Conservation (phyloP, 768 basidiomycete species). For the Pulveroboletus frians region DNA sequence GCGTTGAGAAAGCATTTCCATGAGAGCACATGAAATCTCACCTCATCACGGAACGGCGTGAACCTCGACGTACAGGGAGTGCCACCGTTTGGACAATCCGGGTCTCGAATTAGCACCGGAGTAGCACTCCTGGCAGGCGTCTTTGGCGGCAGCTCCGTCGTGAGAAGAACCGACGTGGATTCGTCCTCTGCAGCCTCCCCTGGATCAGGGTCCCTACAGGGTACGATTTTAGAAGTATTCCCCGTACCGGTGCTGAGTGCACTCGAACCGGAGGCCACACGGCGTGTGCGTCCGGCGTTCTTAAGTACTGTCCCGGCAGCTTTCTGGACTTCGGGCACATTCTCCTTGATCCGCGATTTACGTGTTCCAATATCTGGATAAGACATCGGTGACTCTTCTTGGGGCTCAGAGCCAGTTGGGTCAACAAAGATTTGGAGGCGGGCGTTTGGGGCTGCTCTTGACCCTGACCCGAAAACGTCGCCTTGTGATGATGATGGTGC, state of each 20-base stretch:
- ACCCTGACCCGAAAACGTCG: slow-evolving; percentile 30
- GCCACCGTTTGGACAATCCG: slow-evolving; percentile 16
- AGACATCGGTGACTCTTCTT: slow-evolving; percentile 39
- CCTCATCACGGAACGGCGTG: slow-evolving; percentile 71
- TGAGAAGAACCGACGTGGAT: slow-evolving; percentile 31
- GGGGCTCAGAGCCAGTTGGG: slow-evolving; percentile 48
- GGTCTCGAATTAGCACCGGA: slow-evolving; percentile 41
- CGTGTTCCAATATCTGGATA: slow-evolving; percentile 77
- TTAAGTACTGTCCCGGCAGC: slow-evolving; percentile 61
- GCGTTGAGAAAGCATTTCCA: slow-evolving; percentile 5
- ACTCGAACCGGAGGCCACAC: slow-evolving; percentile 39
- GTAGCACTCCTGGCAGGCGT: slow-evolving; percentile 31
- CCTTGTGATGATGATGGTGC: slow-evolving; percentile 17
- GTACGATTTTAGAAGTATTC: slow-evolving; percentile 52
- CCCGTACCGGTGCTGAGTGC: slow-evolving; percentile 10
- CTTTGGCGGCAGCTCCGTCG: slow-evolving; percentile 28
- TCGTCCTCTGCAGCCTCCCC: slow-evolving; percentile 29
- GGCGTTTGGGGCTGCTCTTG: slow-evolving; percentile 44
- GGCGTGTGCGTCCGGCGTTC: slow-evolving; percentile 53
- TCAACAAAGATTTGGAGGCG: slow-evolving; percentile 72
- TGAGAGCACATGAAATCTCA: slow-evolving; percentile 29
- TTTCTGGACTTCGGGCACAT: slow-evolving; percentile 64
- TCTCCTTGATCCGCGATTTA: slow-evolving; percentile 75
- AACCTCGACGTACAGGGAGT: slow-evolving; percentile 53
- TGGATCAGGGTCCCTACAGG: slow-evolving; percentile 59